Conservation (phyloP, 2,329 filamentous ascomycete genomes). For the Seiridium unicorne region DNA sequence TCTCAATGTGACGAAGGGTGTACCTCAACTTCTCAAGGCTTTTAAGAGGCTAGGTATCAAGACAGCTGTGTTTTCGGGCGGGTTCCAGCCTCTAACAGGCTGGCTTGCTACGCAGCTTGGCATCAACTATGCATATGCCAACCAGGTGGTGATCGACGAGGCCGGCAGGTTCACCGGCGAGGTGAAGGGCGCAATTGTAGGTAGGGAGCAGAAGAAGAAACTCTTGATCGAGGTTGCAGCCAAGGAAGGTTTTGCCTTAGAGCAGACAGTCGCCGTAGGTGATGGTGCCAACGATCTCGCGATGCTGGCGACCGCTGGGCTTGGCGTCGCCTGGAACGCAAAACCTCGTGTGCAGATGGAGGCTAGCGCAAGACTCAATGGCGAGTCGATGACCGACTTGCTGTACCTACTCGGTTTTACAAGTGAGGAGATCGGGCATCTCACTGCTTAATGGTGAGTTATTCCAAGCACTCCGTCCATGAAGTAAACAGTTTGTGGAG, state of each 20-base stretch:
- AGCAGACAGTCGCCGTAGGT: constrained; percentile 71
- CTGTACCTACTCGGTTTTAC: constrained; percentile 74
- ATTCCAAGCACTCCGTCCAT: background rate
- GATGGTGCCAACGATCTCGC: constrained; percentile 81
- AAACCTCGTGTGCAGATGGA: constrained; percentile 80
- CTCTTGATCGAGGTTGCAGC: constrained; percentile 69
- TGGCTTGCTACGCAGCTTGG: constrained; percentile 82
- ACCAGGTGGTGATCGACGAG: constrained; percentile 70
- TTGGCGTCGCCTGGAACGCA: constrained; percentile 82
- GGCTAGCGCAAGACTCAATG: constrained; percentile 71
- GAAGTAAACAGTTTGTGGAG: too few species aligned
- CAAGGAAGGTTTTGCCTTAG: constrained; percentile 62
- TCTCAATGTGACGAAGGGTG: constrained; percentile 81
- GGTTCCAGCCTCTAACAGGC: constrained; percentile 83
- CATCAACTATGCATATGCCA: constrained; percentile 85
- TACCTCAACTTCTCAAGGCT: constrained; percentile 68
- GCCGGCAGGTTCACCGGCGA: constrained; percentile 66
- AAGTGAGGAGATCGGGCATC: constrained; percentile 56
- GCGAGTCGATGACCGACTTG: constrained; percentile 67
- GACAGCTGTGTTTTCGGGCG: constrained; percentile 87
- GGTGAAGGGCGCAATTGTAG: constrained; percentile 69
- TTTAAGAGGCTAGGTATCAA: constrained; percentile 79
- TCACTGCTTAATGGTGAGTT: constrained; percentile 29
- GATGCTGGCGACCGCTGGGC: constrained; percentile 73
- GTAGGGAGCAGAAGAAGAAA: constrained; percentile 72